These are phyloP conservation scores for Isatis lusitanica DNA, from an alignment of 441 rosid species.

Conservation along the genomic window DNA sequence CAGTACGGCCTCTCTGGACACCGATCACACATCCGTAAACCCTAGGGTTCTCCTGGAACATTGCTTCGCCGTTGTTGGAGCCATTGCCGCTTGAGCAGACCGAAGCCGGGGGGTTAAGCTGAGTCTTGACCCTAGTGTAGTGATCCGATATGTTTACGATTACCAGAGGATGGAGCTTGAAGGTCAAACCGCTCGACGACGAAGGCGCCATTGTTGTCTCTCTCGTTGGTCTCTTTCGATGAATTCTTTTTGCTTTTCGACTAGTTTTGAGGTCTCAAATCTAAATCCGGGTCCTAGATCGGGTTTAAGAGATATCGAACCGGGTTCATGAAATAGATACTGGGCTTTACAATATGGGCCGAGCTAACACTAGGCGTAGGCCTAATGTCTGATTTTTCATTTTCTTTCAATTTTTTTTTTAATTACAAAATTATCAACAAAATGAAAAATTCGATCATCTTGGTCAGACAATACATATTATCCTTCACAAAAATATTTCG, in stretches of 20 bases:
- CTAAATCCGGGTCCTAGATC: background rate
- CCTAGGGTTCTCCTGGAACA: conserved; percentile 44
- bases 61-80: conserved; percentile 41
- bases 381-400: too few relatives aligned
- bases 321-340: background rate
- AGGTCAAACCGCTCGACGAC: conserved; percentile 92
- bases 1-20: conserved; percentile 89
- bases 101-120: conserved; percentile 55
- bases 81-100: conserved; percentile 31
- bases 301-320: background rate
- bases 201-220: conserved; percentile 67
- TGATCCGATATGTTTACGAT: conserved; percentile 95
- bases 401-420: too few relatives aligned
- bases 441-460: too few relatives aligned
- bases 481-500: too few relatives aligned
- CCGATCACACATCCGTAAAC: conserved; percentile 95
- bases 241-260: background rate
- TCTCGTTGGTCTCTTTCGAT: background rate
- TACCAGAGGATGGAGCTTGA: conserved; percentile 92
- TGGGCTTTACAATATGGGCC: background rate
- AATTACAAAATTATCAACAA: too few relatives aligned
- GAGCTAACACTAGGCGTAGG: background rate
- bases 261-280: background rate
- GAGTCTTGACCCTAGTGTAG: conserved; percentile 87
- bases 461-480: too few relatives aligned